A percentile compares a stretch with the other conserved stretches of the same genome.
Evolutionary conservation across 2,329 filamentous ascomycete genomes (phyloP).

Genomic region (Claviceps fusiformis): DNA sequence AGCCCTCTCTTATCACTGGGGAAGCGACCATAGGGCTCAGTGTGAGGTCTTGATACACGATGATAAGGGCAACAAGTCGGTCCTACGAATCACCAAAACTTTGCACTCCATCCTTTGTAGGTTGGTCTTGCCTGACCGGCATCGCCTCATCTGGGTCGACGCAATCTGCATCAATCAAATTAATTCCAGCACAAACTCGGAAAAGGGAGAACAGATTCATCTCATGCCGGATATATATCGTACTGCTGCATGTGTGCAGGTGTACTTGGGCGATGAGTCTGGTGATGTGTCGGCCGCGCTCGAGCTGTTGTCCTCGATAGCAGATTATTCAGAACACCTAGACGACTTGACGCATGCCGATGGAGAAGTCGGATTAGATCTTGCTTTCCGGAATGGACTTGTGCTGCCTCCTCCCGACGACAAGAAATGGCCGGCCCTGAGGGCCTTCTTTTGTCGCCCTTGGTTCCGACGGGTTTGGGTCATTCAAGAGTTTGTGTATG

Average conservation of each 20-base stretch:
- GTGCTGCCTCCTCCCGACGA: conserved; percentile 2
- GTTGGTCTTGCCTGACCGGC: conserved; percentile 1
- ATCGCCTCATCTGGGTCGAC: conserved; percentile 8
- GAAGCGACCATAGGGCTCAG: neutral
- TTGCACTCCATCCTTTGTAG: conserved; percentile 3
- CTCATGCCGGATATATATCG: conserved; percentile 8
- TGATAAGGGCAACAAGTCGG: neutral
- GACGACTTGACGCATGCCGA: conserved; percentile 2
- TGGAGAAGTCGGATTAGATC: conserved; percentile 4
- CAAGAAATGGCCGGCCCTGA: conserved; percentile 4
- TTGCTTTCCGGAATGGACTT: conserved; percentile 4
- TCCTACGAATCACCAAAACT: conserved; percentile 4
- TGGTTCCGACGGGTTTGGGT: conserved; percentile 9
- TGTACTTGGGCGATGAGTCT: conserved; percentile 5
- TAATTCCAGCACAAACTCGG: conserved; percentile 1
- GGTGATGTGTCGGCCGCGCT: conserved; percentile 3
- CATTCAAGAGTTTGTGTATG: conserved; percentile 8
- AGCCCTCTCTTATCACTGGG: conserved; percentile 7
- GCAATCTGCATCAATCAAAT: conserved; percentile 10
- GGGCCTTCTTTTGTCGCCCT: conserved; percentile 6
- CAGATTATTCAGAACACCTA: conserved; percentile 6
- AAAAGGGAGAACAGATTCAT: conserved; percentile 7
- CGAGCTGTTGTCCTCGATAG: conserved; percentile 2
- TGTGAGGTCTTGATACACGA: neutral
- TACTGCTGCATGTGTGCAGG: conserved; percentile 4